Evolutionary conservation across 306 rosid genomes (phyloP).

Genomic region (Fragaria ananassa): DNA sequence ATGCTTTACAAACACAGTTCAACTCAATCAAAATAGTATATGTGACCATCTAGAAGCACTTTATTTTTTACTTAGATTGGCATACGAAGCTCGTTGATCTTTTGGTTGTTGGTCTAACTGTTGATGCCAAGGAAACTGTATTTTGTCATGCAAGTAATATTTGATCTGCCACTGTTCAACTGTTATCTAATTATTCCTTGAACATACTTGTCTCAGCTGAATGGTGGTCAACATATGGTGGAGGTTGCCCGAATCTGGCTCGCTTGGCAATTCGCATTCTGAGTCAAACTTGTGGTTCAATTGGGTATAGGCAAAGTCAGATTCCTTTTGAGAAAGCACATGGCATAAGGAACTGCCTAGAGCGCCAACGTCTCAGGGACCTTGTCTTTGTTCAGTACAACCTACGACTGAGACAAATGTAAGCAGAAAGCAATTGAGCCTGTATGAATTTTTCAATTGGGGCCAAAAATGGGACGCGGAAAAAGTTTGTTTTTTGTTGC

Average conservation of each 20-base stretch:
- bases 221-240: conserved; percentile 98
- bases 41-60: conserved; percentile 2
- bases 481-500: conserved; percentile 13
- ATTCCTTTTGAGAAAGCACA: conserved; percentile 51
- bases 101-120: background rate
- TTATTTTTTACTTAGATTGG: background rate
- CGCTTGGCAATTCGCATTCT: conserved; percentile 80
- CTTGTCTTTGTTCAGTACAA: conserved; percentile 66
- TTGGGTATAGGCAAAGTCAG: conserved; percentile 48
- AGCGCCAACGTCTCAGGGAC: conserved; percentile 76
- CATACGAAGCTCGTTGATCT: background rate
- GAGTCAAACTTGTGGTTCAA: conserved; percentile 71
- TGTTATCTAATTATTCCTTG: conserved; percentile 19
- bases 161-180: conserved; percentile 2
- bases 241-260: conserved; percentile 82
- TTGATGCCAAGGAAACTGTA: background rate
- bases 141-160: background rate
- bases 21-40: background rate
- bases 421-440: conserved; percentile 18
- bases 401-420: conserved; percentile 40
- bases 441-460: conserved; percentile 16
- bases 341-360: conserved; percentile 59
- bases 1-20: background rate
- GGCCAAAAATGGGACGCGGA: conserved; percentile 17
- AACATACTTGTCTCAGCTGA: conserved; percentile 54